Conservation (phyloP, 108 stramenopile species). For the Conticribra guillardii region DNA sequence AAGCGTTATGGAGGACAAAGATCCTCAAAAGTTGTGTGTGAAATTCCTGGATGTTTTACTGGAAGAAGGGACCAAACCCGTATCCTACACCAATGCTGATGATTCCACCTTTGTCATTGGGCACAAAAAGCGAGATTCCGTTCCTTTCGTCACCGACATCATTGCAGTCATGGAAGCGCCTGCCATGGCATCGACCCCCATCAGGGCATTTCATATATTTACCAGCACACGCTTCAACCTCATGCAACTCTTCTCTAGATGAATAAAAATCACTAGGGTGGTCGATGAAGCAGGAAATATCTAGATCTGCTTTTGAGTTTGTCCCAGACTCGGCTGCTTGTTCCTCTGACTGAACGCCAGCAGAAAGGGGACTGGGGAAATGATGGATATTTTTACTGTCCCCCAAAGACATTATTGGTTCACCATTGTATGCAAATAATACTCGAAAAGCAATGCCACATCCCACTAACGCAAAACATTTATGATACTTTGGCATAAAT, state of each 20-base stretch:
- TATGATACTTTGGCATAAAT: too few relatives aligned
- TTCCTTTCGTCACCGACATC: conserved; percentile 20
- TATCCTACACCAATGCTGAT: conserved; percentile 54
- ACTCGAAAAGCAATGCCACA: too few relatives aligned
- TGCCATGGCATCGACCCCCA: conserved; percentile 47
- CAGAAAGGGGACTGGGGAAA: too few relatives aligned
- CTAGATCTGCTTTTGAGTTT: background rate
- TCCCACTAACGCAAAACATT: too few relatives aligned
- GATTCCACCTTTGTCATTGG: conserved; percentile 37
- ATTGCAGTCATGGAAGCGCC: conserved; percentile 32
- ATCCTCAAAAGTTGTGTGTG: conserved; percentile 77
- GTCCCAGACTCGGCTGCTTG: too few relatives aligned
- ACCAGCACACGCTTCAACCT: conserved; percentile 27
- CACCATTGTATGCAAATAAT: too few relatives aligned
- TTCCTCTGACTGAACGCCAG: too few relatives aligned
- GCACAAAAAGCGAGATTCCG: conserved; percentile 21
- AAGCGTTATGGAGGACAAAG: conserved; percentile 83
- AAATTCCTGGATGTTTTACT: conserved; percentile 71
- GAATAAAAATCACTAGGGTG: conserved; percentile 21
- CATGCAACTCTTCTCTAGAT: conserved; percentile 10
- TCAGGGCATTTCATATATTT: conserved; percentile 33
- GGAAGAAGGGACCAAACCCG: conserved; percentile 70
- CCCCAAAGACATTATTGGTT: too few relatives aligned
- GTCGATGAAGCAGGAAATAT: conserved; percentile 17
- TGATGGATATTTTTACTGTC: too few relatives aligned